phyloP scores from a whole-genome alignment of 2,329 filamentous ascomycete genomes.

The Aspergillus sp. region DNA sequence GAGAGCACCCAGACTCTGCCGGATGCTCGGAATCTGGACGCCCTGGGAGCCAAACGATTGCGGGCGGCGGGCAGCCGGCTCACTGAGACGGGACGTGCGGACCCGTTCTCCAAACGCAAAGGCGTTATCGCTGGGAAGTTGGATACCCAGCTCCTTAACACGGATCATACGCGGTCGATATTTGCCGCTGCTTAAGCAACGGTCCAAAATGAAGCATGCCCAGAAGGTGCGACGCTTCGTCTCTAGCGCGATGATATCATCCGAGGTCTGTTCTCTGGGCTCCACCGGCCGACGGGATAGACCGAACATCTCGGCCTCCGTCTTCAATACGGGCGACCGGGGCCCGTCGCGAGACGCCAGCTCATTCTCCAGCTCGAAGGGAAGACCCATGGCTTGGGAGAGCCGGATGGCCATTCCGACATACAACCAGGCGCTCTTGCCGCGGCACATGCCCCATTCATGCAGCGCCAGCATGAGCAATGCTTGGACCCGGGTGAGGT shows the following conservation, averaged over 20 bases:
- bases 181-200: constrained; percentile 57
- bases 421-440: constrained; percentile 55
- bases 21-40: constrained; percentile 46
- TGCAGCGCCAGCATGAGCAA: constrained; percentile 59
- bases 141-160: constrained; percentile 54
- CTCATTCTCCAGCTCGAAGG: constrained; percentile 51
- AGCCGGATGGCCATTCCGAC: constrained; percentile 50
- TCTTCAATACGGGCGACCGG: constrained; percentile 38
- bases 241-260: constrained; percentile 57
- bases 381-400: constrained; percentile 49
- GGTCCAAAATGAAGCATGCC: constrained; percentile 61
- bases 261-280: constrained; percentile 41
- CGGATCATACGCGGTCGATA: constrained; percentile 57
- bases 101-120: constrained; percentile 59
- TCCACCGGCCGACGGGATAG: constrained; percentile 33
- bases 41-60: constrained; percentile 45
- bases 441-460: constrained; percentile 59
- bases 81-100: constrained; percentile 52
- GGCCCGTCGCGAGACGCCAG: constrained; percentile 48
- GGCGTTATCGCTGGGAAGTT: constrained; percentile 58
- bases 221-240: constrained; percentile 59
- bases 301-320: constrained; percentile 44
- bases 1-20: constrained; percentile 42
- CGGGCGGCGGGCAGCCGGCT: constrained; percentile 43
- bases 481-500: constrained; percentile 56